These are phyloP conservation scores for Cymbidium sinense DNA, from an alignment of 106 monocot genomes.

Conservation along the genomic window DNA sequence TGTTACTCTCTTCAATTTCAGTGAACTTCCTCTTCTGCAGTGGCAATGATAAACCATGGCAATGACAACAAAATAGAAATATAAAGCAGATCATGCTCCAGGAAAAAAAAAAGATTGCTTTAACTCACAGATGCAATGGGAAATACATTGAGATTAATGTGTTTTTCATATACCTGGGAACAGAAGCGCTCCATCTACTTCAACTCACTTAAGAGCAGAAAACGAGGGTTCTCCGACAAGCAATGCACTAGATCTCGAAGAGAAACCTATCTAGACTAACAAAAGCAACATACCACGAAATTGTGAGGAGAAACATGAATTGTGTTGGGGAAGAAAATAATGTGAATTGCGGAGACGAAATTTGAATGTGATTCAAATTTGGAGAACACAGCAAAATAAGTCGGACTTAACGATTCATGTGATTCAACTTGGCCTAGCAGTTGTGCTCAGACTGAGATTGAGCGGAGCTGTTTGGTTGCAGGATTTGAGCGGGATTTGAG, in stretches of 20 bases:
- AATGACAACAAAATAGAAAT: background rate
- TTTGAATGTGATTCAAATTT: too few relatives aligned
- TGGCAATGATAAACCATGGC: background rate
- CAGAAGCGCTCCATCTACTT: conserved; percentile 32
- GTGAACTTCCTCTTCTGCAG: conserved; percentile 35
- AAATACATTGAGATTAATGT: conserved; percentile 37
- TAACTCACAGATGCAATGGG: background rate
- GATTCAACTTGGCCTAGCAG: too few relatives aligned
- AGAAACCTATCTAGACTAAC: background rate
- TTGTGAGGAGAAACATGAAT: background rate
- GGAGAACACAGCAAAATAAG: too few relatives aligned
- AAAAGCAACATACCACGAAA: background rate
- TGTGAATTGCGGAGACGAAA: too few relatives aligned
- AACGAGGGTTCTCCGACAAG: background rate
- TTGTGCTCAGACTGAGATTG: too few relatives aligned
- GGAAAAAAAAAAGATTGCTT: background rate
- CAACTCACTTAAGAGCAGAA: background rate
- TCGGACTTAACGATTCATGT: too few relatives aligned
- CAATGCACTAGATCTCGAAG: background rate
- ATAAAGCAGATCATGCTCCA: too few relatives aligned
- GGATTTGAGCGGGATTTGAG: too few relatives aligned
- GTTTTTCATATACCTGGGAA: conserved; percentile 28
- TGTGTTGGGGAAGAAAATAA: too few relatives aligned
- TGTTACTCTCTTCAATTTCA: conserved; percentile 18
- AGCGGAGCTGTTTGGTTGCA: too few relatives aligned